A percentile compares a stretch with the other conserved stretches of the same genome.
Conservation (phyloP, 768 basidiomycete genomes). For the Boletellus ananiceps region DNA sequence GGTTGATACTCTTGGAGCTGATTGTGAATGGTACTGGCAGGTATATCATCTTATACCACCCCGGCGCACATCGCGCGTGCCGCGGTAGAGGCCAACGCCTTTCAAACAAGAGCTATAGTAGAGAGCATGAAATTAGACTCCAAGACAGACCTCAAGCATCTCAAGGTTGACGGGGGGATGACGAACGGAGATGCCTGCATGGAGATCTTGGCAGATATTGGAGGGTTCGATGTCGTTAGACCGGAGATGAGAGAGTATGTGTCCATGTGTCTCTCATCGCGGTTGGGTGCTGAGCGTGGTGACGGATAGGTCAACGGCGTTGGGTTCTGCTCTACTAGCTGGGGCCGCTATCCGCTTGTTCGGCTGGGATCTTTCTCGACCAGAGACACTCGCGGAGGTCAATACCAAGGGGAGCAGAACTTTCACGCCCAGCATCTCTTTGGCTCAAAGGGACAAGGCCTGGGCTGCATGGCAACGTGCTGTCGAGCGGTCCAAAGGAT, state of each 20-base stretch:
- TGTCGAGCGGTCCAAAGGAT: conserved; percentile 75
- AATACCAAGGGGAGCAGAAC: conserved; percentile 77
- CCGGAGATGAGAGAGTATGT: conserved; percentile 96
- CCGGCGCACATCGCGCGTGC: conserved; percentile 93
- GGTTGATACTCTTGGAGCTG: background rate
- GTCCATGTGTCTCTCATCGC: background rate
- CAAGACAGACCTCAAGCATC: conserved; percentile 67
- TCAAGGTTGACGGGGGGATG: conserved; percentile 99
- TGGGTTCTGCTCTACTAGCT: conserved; percentile 92
- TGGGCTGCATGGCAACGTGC: conserved; percentile 88
- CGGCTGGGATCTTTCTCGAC: conserved; percentile 86
- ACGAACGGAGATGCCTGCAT: conserved; percentile 90
- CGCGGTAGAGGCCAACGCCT: conserved; percentile 93
- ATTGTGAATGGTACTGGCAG: conserved; percentile 28
- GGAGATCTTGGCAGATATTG: conserved; percentile 82
- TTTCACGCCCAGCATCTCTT: conserved; percentile 57
- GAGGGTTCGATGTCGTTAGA: conserved; percentile 86
- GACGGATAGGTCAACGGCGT: conserved; percentile 76
- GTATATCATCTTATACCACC: conserved; percentile 83
- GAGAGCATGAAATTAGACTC: conserved; percentile 95
- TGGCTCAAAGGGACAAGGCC: conserved; percentile 53
- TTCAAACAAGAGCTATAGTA: conserved; percentile 91
- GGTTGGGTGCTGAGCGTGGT: background rate
- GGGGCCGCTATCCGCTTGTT: conserved; percentile 83
- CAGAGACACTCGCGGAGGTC: conserved; percentile 78